phyloP scores from a whole-genome alignment of 352 stramenopile species.

The Phytophthora constricta region DNA sequence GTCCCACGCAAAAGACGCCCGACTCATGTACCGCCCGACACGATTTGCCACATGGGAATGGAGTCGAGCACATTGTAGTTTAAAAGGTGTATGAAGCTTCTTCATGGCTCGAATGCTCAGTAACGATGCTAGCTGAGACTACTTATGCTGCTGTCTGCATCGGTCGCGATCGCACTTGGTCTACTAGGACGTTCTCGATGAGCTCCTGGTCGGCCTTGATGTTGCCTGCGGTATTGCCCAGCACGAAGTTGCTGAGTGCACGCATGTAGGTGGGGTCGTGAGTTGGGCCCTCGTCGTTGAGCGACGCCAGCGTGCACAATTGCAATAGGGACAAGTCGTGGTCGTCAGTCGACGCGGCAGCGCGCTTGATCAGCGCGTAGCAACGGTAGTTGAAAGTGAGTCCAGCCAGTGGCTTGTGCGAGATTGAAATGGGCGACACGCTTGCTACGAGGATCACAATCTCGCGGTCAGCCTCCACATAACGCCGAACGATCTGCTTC shows the following conservation, averaged over 20 bases:
- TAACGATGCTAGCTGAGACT: conserved; percentile 4
- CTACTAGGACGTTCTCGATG: conserved; percentile 31
- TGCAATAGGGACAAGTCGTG: conserved; percentile 25
- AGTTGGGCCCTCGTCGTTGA: conserved; percentile 18
- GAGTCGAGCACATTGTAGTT: too few relatives aligned
- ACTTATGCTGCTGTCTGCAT: not conserved
- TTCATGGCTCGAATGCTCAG: not conserved
- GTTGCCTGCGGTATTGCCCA: conserved; percentile 33
- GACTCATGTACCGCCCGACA: not conserved
- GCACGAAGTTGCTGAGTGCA: conserved; percentile 35
- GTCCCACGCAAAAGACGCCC: not conserved
- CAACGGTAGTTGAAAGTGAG: conserved; percentile 55
- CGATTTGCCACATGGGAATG: not conserved
- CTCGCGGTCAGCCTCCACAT: conserved; percentile 54
- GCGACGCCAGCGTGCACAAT: conserved; percentile 28
- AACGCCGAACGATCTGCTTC: conserved; percentile 58
- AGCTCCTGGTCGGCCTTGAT: conserved; percentile 35
- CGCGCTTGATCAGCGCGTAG: conserved; percentile 52
- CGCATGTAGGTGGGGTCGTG: conserved; percentile 31
- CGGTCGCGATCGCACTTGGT: conserved; percentile 12
- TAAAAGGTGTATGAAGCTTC: too few relatives aligned
- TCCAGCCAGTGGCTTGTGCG: conserved; percentile 39
- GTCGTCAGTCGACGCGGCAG: conserved; percentile 7
- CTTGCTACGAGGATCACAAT: conserved; percentile 59
- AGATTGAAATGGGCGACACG: conserved; percentile 56